These are phyloP conservation scores for Anthoceros angustus DNA, from an alignment of 225 moss, liverwort and hornwort species.

Conservation along the genomic window DNA sequence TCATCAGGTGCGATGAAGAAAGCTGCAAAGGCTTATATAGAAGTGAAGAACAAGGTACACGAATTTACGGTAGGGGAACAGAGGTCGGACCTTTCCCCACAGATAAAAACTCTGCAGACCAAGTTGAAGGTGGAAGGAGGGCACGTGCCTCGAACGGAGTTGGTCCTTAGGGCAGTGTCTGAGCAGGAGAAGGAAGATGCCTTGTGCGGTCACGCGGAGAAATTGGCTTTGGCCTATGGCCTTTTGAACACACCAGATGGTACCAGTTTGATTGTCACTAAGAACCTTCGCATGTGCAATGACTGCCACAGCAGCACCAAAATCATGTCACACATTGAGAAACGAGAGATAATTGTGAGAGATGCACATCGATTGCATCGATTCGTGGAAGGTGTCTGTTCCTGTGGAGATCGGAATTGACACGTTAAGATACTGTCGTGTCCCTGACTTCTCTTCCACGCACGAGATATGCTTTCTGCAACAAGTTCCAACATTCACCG, in stretches of 20 bases:
- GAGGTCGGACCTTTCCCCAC: not conserved
- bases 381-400: not conserved
- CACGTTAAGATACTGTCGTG: not conserved
- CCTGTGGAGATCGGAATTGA: not conserved
- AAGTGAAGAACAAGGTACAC: not conserved
- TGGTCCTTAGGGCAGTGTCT: not conserved
- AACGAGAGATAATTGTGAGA: constrained; percentile 1
- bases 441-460: no score
- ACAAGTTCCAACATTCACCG: no score
- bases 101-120: not conserved
- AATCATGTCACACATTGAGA: not conserved
- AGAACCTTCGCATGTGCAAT: constrained; percentile 3
- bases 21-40: not conserved
- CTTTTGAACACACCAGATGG: not conserved
- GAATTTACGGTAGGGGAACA: not conserved
- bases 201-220: not conserved
- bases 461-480: no score
- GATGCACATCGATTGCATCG: not conserved
- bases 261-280: not conserved
- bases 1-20: not conserved
- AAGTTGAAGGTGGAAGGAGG: not conserved
- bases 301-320: constrained; percentile 1
- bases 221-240: not conserved
- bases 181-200: not conserved
- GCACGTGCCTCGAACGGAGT: not conserved